Conservation (phyloP, 768 basidiomycete genomes). For the Antrodiella citrinella region DNA sequence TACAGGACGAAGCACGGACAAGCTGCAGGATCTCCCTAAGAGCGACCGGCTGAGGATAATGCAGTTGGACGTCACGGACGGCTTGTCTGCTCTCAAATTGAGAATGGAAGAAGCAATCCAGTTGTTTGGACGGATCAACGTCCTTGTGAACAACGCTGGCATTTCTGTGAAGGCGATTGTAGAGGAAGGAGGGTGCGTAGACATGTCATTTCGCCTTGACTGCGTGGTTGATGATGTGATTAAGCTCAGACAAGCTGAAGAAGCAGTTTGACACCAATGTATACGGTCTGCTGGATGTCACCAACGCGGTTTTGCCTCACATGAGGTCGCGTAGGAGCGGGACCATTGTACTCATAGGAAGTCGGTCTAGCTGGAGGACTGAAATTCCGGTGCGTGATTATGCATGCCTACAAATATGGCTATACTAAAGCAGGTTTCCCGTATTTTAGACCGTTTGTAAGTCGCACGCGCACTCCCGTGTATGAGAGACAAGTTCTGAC, state of each 20-base stretch:
- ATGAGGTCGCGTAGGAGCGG: constrained; percentile 25
- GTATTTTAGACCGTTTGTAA: too few species aligned
- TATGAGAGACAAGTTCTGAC: background rate
- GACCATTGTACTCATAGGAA: constrained; percentile 26
- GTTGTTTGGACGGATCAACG: constrained; percentile 25
- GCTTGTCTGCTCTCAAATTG: constrained; percentile 23
- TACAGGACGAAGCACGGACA: constrained; percentile 37
- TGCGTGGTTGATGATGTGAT: constrained; percentile 12
- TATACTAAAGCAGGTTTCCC: too few species aligned
- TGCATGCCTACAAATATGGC: too few species aligned
- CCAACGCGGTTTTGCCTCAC: constrained; percentile 31
- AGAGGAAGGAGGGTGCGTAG: constrained; percentile 34
- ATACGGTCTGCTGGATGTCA: constrained; percentile 32
- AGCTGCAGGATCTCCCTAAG: constrained; percentile 19
- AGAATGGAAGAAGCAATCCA: constrained; percentile 15
- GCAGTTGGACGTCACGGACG: constrained; percentile 41
- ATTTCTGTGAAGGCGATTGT: constrained; percentile 27
- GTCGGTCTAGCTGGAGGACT: constrained; percentile 24
- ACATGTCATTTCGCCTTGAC: constrained; percentile 6
- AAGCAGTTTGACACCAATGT: constrained; percentile 29
- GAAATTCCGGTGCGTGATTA: constrained; percentile 25
- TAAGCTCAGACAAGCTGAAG: background rate
- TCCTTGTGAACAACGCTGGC: constrained; percentile 37
- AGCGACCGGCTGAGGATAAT: constrained; percentile 24
- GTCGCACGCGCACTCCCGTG: too few species aligned